Evolutionary conservation across 1,139 yeast species (phyloP).

Genomic region (Pneumocystis oryctolagi): DNA sequence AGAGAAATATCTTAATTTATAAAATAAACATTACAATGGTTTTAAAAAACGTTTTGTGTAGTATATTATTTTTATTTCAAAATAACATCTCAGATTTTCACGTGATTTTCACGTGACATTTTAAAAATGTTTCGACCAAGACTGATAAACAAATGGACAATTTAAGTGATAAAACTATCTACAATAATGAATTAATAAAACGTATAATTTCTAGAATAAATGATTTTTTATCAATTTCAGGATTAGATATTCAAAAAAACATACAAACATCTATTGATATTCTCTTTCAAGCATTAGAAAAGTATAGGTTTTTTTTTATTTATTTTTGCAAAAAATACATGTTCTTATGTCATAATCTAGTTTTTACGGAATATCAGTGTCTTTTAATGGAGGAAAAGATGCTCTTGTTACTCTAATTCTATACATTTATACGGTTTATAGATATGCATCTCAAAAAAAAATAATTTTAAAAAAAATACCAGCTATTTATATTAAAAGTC

Average conservation of each 20-base stretch:
- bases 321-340: neutral
- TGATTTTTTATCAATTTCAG: neutral
- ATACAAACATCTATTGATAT: neutral
- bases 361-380: conserved; percentile 47
- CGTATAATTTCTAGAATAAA: neutral
- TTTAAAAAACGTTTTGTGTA: no score
- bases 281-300: neutral
- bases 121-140: neutral
- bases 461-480: conserved; percentile 34
- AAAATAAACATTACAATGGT: no score
- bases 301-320: neutral
- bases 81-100: neutral
- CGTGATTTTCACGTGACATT: neutral
- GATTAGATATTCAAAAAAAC: neutral
- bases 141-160: neutral
- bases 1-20: neutral
- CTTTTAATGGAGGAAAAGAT: conserved; percentile 86
- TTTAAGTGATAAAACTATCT: neutral
- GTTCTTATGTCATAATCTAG: conserved; percentile 15
- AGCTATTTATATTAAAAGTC: conserved; percentile 57
- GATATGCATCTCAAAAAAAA: neutral
- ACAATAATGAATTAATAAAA: no score
- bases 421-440: conserved; percentile 32
- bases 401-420: conserved; percentile 68
- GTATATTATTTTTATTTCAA: neutral